Evolutionary conservation across 2,329 filamentous ascomycete genomes (phyloP).

Genomic region (Fusarium coicis): DNA sequence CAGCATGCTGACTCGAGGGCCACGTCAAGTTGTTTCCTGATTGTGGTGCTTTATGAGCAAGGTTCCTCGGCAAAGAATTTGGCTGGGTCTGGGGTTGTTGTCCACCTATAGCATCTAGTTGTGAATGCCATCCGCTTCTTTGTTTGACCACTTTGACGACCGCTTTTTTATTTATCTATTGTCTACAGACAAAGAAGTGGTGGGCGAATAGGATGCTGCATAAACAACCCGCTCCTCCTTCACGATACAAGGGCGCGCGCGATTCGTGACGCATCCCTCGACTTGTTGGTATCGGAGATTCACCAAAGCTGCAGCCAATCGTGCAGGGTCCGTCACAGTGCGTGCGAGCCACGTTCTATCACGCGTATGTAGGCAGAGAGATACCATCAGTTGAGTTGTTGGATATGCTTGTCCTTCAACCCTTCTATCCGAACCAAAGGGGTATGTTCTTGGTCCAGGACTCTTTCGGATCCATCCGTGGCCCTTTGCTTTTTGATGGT

Average conservation of each 20-base stretch:
- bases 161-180: conserved; percentile 7
- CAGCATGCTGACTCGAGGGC: not conserved
- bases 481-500: conserved; percentile 10
- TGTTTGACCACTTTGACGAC: not conserved
- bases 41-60: conserved; percentile 5
- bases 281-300: conserved; percentile 40
- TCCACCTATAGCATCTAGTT: not conserved
- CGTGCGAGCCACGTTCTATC: conserved; percentile 26
- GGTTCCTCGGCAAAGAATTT: conserved; percentile 15
- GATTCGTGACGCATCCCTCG: conserved; percentile 39
- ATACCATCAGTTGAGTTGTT: conserved; percentile 25
- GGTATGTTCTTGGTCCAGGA: not conserved
- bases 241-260: conserved; percentile 30
- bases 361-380: conserved; percentile 11
- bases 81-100: conserved; percentile 12
- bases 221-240: conserved; percentile 18
- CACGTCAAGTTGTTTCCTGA: conserved; percentile 19
- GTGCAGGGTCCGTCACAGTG: conserved; percentile 34
- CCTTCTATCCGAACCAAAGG: conserved; percentile 34
- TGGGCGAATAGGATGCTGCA: conserved; percentile 25
- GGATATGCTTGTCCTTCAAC: conserved; percentile 32
- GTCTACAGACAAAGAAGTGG: conserved; percentile 14
- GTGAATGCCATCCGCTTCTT: not conserved
- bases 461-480: not conserved
- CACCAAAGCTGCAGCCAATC: conserved; percentile 32